Percentiles rank a stretch among this genome's conserved stretches.
These are phyloP conservation scores for Exidia glandulosa DNA, from an alignment of 768 basidiomycete species.

Conservation along the genomic window DNA sequence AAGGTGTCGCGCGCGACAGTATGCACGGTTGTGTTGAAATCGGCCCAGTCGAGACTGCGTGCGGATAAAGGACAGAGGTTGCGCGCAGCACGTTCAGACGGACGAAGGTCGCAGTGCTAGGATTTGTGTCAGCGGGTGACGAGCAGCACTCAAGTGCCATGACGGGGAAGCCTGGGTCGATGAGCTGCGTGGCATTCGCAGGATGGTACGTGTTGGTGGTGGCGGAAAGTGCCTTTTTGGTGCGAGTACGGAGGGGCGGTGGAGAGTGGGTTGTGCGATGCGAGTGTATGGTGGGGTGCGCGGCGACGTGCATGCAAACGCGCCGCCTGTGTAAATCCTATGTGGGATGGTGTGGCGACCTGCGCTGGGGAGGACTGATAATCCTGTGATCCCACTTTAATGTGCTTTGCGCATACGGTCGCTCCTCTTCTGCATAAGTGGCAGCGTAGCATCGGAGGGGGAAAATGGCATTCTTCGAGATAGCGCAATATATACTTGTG, in stretches of 20 bases:
- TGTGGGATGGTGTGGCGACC: background rate
- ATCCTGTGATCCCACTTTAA: background rate
- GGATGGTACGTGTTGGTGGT: background rate
- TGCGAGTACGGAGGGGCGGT: background rate
- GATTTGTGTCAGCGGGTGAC: background rate
- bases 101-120: background rate
- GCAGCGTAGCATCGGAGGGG: background rate
- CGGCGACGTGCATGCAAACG: background rate
- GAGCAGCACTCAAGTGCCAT: background rate
- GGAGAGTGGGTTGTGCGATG: background rate
- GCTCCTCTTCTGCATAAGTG: background rate
- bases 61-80: background rate
- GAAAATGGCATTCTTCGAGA: background rate
- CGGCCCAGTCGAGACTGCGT: background rate
- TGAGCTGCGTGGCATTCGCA: too few relatives aligned
- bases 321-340: background rate
- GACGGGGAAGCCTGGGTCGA: too few relatives aligned
- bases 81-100: background rate
- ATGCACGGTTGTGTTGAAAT: background rate
- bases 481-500: too few relatives aligned
- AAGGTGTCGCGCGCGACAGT: background rate
- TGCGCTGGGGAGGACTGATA: background rate
- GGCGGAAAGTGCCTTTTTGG: background rate
- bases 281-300: background rate
- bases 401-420: background rate